Percentiles rank a stretch among this genome's conserved stretches.
Conservation (phyloP, 768 basidiomycete genomes). For the Cystofilobasidium macerans region DNA sequence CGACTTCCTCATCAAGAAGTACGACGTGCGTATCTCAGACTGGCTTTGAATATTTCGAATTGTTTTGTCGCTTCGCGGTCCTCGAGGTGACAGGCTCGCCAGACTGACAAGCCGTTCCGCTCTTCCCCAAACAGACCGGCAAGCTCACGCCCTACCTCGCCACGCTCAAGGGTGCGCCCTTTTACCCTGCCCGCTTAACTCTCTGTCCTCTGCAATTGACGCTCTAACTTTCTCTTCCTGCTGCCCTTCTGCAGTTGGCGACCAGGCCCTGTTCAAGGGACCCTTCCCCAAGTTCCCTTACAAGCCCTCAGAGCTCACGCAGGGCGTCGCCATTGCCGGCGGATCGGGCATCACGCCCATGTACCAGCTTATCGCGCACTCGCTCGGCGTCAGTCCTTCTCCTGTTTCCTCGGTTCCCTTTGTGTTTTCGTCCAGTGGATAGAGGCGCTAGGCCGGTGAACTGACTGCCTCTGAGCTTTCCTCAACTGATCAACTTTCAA, state of each 20-base stretch:
- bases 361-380: conserved; percentile 44
- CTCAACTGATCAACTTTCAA: neutral
- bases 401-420: neutral
- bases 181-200: neutral
- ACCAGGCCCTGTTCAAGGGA: conserved; percentile 14
- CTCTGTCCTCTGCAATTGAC: neutral
- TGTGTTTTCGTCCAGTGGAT: no score
- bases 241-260: neutral
- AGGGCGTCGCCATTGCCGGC: conserved; percentile 76
- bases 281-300: conserved; percentile 80
- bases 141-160: conserved; percentile 75
- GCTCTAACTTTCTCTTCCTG: neutral
- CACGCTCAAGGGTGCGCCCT: conserved; percentile 52
- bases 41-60: no score
- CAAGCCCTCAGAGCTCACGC: conserved; percentile 41
- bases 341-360: conserved; percentile 68
- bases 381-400: conserved; percentile 14
- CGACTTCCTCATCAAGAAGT: conserved; percentile 69
- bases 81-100: no score
- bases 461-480: neutral
- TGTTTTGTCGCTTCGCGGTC: neutral
- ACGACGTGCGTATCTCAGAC: conserved; percentile 37
- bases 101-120: no score
- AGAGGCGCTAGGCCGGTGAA: no score
- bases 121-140: conserved; percentile 53